Percentiles rank a stretch among this genome's conserved stretches.
phyloP scores from a whole-genome alignment of 2,329 filamentous ascomycete species.

The Ophiostoma fasciatum region DNA sequence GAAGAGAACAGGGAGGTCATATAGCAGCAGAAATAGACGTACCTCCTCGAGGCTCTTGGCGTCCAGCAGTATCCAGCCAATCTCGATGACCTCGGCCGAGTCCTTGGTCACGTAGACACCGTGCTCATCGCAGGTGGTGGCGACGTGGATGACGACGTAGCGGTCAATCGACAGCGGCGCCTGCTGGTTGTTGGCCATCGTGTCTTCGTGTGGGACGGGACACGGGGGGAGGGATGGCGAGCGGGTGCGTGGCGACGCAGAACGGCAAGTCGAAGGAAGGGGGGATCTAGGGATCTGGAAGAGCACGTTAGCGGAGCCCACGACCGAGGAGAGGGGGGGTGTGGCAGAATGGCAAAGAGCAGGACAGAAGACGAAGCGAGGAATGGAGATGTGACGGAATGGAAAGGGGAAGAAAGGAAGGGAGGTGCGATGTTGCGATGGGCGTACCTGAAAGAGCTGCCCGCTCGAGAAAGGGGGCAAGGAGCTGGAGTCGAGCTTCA shows the following conservation, averaged over 20 bases:
- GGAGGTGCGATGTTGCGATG: neutral
- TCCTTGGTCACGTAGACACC: conserved; percentile 99
- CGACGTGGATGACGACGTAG: conserved; percentile 96
- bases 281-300: no score
- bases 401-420: neutral
- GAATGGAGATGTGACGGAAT: no score
- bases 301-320: no score
- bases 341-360: neutral
- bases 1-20: neutral
- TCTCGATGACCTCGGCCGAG: conserved; percentile 96
- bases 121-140: conserved; percentile 97
- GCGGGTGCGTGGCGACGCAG: no score
- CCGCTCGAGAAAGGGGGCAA: no score
- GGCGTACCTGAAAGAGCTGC: no score
- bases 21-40: no score
- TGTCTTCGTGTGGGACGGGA: conserved; percentile 1
- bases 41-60: conserved; percentile 89
- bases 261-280: no score
- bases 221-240: conserved; percentile 2
- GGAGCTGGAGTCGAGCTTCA: no score
- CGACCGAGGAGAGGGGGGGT: neutral
- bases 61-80: conserved; percentile 94
- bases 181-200: conserved; percentile 30
- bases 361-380: no score
- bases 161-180: conserved; percentile 66